Evolutionary conservation across 139 green algal genomes (phyloP).

Genomic region (Chlamydomonas incerta): DNA sequence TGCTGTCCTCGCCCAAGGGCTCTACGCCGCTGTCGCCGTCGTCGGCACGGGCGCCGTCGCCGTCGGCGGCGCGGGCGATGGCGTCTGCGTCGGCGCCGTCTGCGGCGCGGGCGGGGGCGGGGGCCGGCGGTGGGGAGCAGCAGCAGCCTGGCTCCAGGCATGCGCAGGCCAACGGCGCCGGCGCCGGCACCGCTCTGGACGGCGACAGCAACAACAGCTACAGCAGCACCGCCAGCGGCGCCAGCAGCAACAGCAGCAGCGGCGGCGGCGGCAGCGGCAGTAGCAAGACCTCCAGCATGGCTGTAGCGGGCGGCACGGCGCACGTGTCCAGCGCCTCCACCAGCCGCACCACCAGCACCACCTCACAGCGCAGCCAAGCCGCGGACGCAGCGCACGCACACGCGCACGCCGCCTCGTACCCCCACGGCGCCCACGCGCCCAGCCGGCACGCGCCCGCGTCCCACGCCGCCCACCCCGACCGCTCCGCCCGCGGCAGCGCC

Average conservation of each 20-base stretch:
- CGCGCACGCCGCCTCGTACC: no score
- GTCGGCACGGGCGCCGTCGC: no score
- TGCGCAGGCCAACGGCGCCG: neutral
- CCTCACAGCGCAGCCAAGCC: neutral
- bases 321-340: constrained; percentile 21
- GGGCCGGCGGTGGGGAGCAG: no score
- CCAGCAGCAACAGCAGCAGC: neutral
- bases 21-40: no score
- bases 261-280: constrained; percentile 8
- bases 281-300: neutral
- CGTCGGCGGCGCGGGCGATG: no score
- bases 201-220: constrained; percentile 3
- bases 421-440: no score
- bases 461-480: no score
- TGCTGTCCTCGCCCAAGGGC: no score
- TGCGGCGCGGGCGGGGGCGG: no score
- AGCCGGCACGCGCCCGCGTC: no score
- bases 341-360: constrained; percentile 16
- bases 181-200: neutral
- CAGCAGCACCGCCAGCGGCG: constrained; percentile 24
- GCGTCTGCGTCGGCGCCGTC: no score
- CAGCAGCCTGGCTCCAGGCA: neutral
- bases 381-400: neutral
- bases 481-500: no score
- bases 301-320: neutral